phyloP scores from a whole-genome alignment of 805 yeast species.

The Vanderwaltozyma yarrowii region DNA sequence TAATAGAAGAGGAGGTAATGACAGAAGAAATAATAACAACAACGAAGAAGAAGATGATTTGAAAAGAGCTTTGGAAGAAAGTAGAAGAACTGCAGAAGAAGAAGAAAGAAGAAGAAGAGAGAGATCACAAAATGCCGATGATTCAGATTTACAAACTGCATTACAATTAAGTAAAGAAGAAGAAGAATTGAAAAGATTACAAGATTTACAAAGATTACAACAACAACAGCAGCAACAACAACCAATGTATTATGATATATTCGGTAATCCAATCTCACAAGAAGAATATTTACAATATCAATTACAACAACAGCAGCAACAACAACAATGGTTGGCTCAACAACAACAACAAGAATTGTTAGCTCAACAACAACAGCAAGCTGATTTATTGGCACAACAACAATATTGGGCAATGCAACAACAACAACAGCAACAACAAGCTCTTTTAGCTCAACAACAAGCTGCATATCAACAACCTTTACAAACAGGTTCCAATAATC shows the following conservation, averaged over 20 bases:
- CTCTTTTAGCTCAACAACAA: constrained; percentile 29
- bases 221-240: constrained; percentile 21
- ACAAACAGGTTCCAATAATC: constrained; percentile 68
- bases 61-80: constrained; percentile 69
- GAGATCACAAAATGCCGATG: constrained; percentile 13
- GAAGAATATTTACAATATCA: constrained; percentile 29
- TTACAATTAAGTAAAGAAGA: constrained; percentile 25
- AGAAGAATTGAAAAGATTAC: constrained; percentile 23
- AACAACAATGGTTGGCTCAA: constrained; percentile 19
- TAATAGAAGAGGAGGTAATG: constrained; percentile 18
- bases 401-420: constrained; percentile 16
- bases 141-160: constrained; percentile 24
- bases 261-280: constrained; percentile 29
- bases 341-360: constrained; percentile 14
- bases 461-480: constrained; percentile 44
- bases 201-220: constrained; percentile 20
- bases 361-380: constrained; percentile 23
- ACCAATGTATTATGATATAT: constrained; percentile 26
- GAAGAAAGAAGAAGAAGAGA: constrained; percentile 51
- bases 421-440: constrained; percentile 21
- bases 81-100: constrained; percentile 72
- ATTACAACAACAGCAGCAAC: constrained; percentile 24
- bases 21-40: constrained; percentile 3
- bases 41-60: constrained; percentile 53
- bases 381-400: constrained; percentile 13